Percentiles rank a stretch among this genome's conserved stretches.
These are phyloP conservation scores for Poronia punctata DNA, from an alignment of 495 filamentous ascomycete species.

Conservation along the genomic window DNA sequence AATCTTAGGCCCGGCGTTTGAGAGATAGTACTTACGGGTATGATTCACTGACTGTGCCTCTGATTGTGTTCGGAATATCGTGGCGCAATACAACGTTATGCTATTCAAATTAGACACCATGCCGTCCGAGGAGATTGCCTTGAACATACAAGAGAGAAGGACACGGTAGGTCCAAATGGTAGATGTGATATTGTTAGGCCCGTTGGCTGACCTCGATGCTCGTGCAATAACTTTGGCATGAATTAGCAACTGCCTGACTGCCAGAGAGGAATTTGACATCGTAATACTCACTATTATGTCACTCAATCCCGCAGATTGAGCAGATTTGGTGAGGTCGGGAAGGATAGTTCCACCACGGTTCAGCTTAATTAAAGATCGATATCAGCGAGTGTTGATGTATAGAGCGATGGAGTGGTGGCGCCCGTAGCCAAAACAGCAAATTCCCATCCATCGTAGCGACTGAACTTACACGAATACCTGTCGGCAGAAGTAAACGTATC, in stretches of 20 bases:
- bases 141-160: slow-evolving; percentile 57
- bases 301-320: slow-evolving; percentile 66
- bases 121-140: neutral
- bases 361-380: slow-evolving; percentile 42
- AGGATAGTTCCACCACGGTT: slow-evolving; percentile 89
- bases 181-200: slow-evolving; percentile 80
- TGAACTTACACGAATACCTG: slow-evolving; percentile 53
- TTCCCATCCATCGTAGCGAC: too few relatives aligned
- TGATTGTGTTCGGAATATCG: slow-evolving; percentile 80
- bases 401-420: too few relatives aligned
- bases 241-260: neutral
- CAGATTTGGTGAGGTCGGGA: slow-evolving; percentile 73
- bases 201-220: slow-evolving; percentile 43
- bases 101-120: neutral
- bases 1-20: too few relatives aligned
- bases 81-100: slow-evolving; percentile 92
- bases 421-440: too few relatives aligned
- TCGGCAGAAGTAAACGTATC: slow-evolving; percentile 83
- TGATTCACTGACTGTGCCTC: slow-evolving; percentile 86
- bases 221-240: slow-evolving; percentile 24
- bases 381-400: neutral
- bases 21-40: slow-evolving; percentile 57
- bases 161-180: slow-evolving; percentile 87
- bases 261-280: neutral
- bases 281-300: slow-evolving; percentile 70